Evolutionary conservation across 805 yeast species (phyloP), one percentile per base, ranked within the genome.

Genomic region (Saccharomyces eubayanus): DNA sequence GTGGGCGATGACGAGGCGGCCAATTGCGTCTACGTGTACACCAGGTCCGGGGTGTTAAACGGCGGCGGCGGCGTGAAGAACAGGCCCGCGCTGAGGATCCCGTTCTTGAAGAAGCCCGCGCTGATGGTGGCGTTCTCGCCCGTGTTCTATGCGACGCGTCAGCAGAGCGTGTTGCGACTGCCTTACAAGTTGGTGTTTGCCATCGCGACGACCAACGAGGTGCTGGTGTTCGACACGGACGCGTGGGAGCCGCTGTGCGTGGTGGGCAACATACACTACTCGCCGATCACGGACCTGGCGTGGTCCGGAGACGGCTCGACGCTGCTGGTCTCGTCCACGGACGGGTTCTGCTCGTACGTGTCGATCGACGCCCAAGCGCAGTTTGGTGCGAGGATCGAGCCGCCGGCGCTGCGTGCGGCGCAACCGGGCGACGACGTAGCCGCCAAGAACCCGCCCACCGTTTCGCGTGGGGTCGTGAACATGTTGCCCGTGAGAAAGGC

Each of bases 101-200:
- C 96, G 0, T 89, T 91, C 0, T 74, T 91, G 54, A 78, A 79
- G 55, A 88, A 85, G 63, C 96, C 97, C 0, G 91, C 96, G 0
- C 76, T 91, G 31, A 97, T 87, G 0, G 80, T 89, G 11, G 71
- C 85, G 14, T 94, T 94, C 69, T 85, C 84, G 41, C 96, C 96
- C 0, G 70, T 78, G 1, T 65, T 77, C 36, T 91, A 36, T 24
- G 21, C 16, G 5, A 84, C 65, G 11, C 6, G 43, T 24, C 43
- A 36, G 4, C 21, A 36, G 11, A 36, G 43, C 12, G 43, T 36
- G 43, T 16, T 36, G 9, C 69, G 74, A 4, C 69, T 91, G 47
- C 86, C 89, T 0, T 90, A 94, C 64, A 80, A 89, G 57, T 79
- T 94, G 82, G 72, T 92, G 0, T 91, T 87, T 72, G 98, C 97